Evolutionary conservation across 495 filamentous ascomycete species (phyloP).

Genomic region (Rostrohypoxylon terebratum): DNA sequence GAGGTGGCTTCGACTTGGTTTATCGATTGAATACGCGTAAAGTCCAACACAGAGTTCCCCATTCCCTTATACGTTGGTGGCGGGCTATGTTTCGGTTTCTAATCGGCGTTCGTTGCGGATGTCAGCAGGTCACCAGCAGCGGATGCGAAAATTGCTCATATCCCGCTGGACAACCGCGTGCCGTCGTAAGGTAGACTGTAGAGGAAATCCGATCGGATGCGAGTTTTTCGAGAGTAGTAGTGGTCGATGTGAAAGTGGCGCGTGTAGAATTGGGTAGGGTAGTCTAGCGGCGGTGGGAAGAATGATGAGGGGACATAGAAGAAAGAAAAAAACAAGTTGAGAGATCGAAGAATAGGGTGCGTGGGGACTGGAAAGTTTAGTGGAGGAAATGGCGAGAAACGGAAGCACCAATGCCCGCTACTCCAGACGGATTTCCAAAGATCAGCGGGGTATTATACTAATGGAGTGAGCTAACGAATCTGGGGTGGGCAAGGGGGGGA

Average conservation of each 20-base stretch:
- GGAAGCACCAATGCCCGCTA: slow-evolving; percentile 47
- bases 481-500: slow-evolving; percentile 42
- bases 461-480: slow-evolving; percentile 45
- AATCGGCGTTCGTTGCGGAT: slow-evolving; percentile 29
- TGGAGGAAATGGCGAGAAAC: slow-evolving; percentile 46
- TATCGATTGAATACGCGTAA: slow-evolving; percentile 49
- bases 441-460: slow-evolving; percentile 47
- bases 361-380: slow-evolving; percentile 38
- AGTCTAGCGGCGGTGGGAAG: slow-evolving; percentile 3
- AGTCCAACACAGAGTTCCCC: slow-evolving; percentile 35
- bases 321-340: slow-evolving; percentile 40
- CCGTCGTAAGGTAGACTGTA: neutral
- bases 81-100: neutral
- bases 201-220: neutral
- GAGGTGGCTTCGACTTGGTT: slow-evolving; percentile 16
- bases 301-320: slow-evolving; percentile 29
- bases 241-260: slow-evolving; percentile 18
- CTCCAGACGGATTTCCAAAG: slow-evolving; percentile 42
- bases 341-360: slow-evolving; percentile 20
- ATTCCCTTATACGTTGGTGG: slow-evolving; percentile 25
- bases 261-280: neutral
- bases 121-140: slow-evolving; percentile 38
- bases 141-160: slow-evolving; percentile 41
- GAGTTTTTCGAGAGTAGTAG: neutral
- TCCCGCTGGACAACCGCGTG: slow-evolving; percentile 19